These are phyloP conservation scores for Phytopythium helicoides DNA, from an alignment of 352 stramenopile species.

Conservation along the genomic window DNA sequence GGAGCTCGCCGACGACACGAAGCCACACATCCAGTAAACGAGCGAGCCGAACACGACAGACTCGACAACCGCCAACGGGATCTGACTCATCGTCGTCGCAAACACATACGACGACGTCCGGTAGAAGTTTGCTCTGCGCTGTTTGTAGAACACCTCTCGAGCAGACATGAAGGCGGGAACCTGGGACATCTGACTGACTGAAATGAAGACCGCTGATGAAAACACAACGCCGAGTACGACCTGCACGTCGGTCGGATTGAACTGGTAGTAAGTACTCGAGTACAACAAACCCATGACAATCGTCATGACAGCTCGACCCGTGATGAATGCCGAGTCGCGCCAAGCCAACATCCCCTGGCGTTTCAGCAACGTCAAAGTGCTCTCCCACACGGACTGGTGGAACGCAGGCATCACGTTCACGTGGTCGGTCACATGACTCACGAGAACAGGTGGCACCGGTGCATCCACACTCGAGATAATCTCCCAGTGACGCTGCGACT, in stretches of 20 bases:
- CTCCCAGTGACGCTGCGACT: constrained; percentile 28
- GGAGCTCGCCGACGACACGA: constrained; percentile 17
- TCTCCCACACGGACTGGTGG: constrained; percentile 33
- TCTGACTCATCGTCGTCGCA: constrained; percentile 23
- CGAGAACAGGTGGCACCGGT: constrained; percentile 12
- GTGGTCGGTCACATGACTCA: constrained; percentile 11
- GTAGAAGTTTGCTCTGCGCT: constrained; percentile 78
- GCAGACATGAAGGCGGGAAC: constrained; percentile 59
- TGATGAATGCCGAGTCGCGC: constrained; percentile 41
- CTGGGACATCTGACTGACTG: constrained; percentile 51
- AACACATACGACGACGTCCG: constrained; percentile 68
- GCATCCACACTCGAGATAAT: constrained; percentile 26
- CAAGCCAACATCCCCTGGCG: constrained; percentile 62
- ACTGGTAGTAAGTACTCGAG: constrained; percentile 1
- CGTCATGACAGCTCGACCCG: constrained; percentile 10
- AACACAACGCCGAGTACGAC: constrained; percentile 44
- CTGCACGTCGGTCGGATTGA: background rate
- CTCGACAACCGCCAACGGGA: constrained; percentile 48
- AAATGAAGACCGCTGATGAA: constrained; percentile 63
- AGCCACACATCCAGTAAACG: constrained; percentile 80
- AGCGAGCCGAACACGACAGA: constrained; percentile 73
- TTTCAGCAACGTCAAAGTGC: constrained; percentile 20
- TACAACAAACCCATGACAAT: constrained; percentile 4
- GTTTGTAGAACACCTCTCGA: constrained; percentile 69
- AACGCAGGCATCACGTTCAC: constrained; percentile 23